These are phyloP conservation scores for Simplicillium sp. DNA, from an alignment of 2,329 filamentous ascomycete species.

Conservation along the genomic window DNA sequence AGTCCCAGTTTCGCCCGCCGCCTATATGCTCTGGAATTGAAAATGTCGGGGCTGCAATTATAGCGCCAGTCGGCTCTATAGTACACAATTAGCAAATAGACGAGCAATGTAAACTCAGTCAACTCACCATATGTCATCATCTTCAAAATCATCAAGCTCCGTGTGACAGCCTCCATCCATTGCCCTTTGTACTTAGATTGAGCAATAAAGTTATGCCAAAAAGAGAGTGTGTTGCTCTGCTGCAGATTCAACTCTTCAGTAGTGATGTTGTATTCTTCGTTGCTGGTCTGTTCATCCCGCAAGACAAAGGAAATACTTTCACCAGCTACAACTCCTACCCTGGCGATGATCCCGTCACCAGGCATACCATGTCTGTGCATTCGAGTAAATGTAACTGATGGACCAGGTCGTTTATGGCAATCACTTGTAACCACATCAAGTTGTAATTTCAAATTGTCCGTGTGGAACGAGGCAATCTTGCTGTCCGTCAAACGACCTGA, in stretches of 20 bases:
- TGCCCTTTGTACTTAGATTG: constrained; percentile 62
- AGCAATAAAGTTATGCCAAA: constrained; percentile 66
- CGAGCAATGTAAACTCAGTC: background rate
- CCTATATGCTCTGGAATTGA: constrained; percentile 68
- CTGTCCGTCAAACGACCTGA: constrained; percentile 31
- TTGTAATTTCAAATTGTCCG: constrained; percentile 49
- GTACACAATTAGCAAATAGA: background rate
- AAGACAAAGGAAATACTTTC: constrained; percentile 62
- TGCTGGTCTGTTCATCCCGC: constrained; percentile 48
- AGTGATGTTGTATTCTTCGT: constrained; percentile 49
- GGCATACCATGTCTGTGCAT: constrained; percentile 39
- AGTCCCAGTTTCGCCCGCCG: constrained; percentile 59
- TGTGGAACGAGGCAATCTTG: constrained; percentile 55
- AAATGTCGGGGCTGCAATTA: constrained; percentile 68
- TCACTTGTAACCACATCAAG: constrained; percentile 58
- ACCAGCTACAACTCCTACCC: constrained; percentile 51
- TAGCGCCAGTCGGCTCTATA: constrained; percentile 64
- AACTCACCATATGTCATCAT: constrained; percentile 53
- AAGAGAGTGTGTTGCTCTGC: constrained; percentile 61
- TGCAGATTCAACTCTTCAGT: constrained; percentile 47
- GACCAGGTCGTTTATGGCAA: constrained; percentile 31
- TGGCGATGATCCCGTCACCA: constrained; percentile 54
- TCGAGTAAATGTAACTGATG: constrained; percentile 45
- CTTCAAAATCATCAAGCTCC: constrained; percentile 67
- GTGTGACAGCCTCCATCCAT: constrained; percentile 61